phyloP scores from a whole-genome alignment of 768 basidiomycete species.

The Kwoniella newhampshirensis region DNA sequence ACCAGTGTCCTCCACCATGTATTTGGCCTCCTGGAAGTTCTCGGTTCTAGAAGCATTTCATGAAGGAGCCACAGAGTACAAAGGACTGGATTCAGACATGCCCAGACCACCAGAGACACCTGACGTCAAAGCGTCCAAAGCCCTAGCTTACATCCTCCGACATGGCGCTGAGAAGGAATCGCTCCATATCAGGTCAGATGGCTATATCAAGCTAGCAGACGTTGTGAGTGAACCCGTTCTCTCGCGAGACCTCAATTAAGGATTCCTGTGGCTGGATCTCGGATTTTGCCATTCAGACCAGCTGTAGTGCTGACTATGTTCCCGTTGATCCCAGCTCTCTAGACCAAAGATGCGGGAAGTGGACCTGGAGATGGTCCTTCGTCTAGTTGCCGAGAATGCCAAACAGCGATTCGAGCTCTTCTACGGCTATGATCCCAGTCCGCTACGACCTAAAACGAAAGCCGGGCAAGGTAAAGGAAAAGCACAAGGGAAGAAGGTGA shows the following conservation, averaged over 20 bases:
- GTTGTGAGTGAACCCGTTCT: constrained; percentile 62
- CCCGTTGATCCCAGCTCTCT: constrained; percentile 59
- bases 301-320: background rate
- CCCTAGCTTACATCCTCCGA: constrained; percentile 84
- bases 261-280: background rate
- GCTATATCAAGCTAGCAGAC: constrained; percentile 77
- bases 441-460: constrained; percentile 35
- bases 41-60: too few relatives aligned
- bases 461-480: too few relatives aligned
- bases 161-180: constrained; percentile 80
- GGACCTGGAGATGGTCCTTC: constrained; percentile 53
- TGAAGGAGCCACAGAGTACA: too few relatives aligned
- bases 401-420: constrained; percentile 53
- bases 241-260: background rate
- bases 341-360: constrained; percentile 68
- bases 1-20: too few relatives aligned
- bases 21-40: too few relatives aligned
- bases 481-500: too few relatives aligned
- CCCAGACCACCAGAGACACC: constrained; percentile 60
- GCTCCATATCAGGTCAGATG: constrained; percentile 74
- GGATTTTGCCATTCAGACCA: background rate
- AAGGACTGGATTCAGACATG: constrained; percentile 24
- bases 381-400: constrained; percentile 52
- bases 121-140: constrained; percentile 75
- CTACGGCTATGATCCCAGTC: constrained; percentile 48